Evolutionary conservation across 768 basidiomycete genomes (phyloP).

Genomic region (Collybia nuda): DNA sequence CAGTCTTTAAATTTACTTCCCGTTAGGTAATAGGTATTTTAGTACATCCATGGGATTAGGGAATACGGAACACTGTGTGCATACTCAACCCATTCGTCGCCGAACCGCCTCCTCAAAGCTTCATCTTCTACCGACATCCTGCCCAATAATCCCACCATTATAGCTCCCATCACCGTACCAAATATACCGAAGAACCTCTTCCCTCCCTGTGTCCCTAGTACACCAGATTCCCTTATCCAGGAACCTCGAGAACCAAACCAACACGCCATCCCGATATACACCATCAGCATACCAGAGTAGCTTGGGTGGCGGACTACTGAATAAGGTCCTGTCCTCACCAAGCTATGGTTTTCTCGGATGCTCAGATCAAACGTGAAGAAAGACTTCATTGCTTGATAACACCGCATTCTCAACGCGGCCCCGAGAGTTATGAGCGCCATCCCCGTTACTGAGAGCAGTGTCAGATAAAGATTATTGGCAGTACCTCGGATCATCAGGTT

Average conservation of each 20-base stretch:
- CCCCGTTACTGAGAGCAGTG: conserved; percentile 16
- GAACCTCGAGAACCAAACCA: conserved; percentile 29
- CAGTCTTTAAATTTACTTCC: too few species aligned
- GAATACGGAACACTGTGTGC: conserved; percentile 21
- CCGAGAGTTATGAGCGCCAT: conserved; percentile 23
- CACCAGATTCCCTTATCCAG: conserved; percentile 26
- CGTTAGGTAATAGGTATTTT: too few species aligned
- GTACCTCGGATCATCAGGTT: not conserved
- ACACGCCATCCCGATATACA: conserved; percentile 26
- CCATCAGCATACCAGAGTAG: conserved; percentile 26
- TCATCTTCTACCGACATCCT: conserved; percentile 27
- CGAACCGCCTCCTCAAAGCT: conserved; percentile 24
- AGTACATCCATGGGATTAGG: conserved; percentile 10
- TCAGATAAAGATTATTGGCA: not conserved
- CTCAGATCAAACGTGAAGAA: conserved; percentile 41
- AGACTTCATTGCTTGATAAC: conserved; percentile 32
- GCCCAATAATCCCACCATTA: conserved; percentile 11
- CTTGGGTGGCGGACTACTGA: conserved; percentile 30
- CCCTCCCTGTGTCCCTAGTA: conserved; percentile 25
- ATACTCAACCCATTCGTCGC: conserved; percentile 28
- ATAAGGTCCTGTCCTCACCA: conserved; percentile 31
- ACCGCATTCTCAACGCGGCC: conserved; percentile 30
- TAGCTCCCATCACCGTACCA: conserved; percentile 6
- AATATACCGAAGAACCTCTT: conserved; percentile 7
- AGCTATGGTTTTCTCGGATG: conserved; percentile 18